These are phyloP conservation scores for Nothophytophthora sp. DNA, from an alignment of 352 stramenopile species.

Conservation along the genomic window DNA sequence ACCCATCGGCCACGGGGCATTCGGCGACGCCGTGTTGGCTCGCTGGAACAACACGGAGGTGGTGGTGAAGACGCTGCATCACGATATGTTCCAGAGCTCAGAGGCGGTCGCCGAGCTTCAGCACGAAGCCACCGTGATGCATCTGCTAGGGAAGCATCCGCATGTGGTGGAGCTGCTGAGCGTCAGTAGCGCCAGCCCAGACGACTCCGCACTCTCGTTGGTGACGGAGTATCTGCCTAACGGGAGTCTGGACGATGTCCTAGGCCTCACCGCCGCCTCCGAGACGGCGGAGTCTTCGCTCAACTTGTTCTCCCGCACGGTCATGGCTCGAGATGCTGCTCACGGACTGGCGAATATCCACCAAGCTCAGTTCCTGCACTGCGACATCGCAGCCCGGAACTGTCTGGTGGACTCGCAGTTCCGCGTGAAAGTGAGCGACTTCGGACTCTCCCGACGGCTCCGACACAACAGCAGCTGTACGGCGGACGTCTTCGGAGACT, in stretches of 20 bases:
- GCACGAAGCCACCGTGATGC: conserved; percentile 74
- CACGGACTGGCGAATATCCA: conserved; percentile 73
- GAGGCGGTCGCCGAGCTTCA: conserved; percentile 56
- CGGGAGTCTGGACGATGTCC: conserved; percentile 59
- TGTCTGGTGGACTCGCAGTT: conserved; percentile 65
- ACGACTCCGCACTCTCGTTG: conserved; percentile 30
- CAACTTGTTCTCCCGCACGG: conserved; percentile 55
- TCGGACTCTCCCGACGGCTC: conserved; percentile 59
- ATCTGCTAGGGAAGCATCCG: conserved; percentile 73
- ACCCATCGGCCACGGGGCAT: conserved; percentile 63
- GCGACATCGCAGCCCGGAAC: conserved; percentile 71
- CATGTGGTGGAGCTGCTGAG: conserved; percentile 69
- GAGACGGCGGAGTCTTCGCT: conserved; percentile 9
- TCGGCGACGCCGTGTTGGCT: conserved; percentile 69
- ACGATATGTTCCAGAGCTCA: conserved; percentile 39
- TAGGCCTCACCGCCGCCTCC: conserved; percentile 8
- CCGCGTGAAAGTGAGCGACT: conserved; percentile 75
- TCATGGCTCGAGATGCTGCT: conserved; percentile 69
- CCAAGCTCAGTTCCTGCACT: conserved; percentile 57
- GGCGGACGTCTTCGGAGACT: conserved; percentile 4
- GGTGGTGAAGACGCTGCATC: conserved; percentile 64
- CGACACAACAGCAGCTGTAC: not conserved
- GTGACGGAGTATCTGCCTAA: conserved; percentile 76
- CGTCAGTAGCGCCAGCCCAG: conserved; percentile 24
- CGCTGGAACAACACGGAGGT: conserved; percentile 60